phyloP scores from a whole-genome alignment of 306 rosid genomes.

The Sechiopsis laciniata region DNA sequence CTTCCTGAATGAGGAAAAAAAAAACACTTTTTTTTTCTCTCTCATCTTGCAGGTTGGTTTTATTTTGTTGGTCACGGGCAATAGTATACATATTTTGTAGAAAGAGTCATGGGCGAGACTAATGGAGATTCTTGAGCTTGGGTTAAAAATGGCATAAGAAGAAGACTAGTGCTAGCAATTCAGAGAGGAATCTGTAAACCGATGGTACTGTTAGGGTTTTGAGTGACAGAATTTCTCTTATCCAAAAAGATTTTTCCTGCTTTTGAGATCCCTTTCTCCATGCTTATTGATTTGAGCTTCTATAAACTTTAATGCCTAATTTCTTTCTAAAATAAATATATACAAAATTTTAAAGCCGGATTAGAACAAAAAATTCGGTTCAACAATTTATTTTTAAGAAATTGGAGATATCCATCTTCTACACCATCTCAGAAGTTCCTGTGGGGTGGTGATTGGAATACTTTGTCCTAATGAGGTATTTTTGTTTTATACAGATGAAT shows the following conservation, averaged over 20 bases:
- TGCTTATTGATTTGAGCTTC: slow-evolving; percentile 17
- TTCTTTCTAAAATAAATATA: background rate
- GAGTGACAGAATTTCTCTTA: slow-evolving; percentile 48
- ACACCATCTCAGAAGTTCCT: background rate
- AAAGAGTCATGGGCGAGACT: background rate
- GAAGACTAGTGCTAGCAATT: slow-evolving; percentile 26
- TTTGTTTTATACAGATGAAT: slow-evolving; percentile 6
- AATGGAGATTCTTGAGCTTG: slow-evolving; percentile 18
- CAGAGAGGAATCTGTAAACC: slow-evolving; percentile 6
- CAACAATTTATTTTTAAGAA: no score
- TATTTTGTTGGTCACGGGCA: background rate
- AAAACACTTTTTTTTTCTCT: background rate
- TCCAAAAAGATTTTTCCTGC: slow-evolving; percentile 44
- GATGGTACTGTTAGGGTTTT: slow-evolving; percentile 55
- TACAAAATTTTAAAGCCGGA: background rate
- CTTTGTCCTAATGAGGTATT: background rate
- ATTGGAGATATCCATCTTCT: background rate
- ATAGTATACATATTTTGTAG: slow-evolving; percentile 6
- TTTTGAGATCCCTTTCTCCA: slow-evolving; percentile 49
- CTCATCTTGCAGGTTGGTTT: slow-evolving; percentile 9
- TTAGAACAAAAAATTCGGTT: background rate
- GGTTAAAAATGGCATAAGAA: background rate
- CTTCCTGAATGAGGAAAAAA: background rate
- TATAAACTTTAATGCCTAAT: background rate
- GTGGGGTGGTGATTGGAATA: background rate